Conservation (phyloP, 257 asterid species). For the Verbascum thapsus region DNA sequence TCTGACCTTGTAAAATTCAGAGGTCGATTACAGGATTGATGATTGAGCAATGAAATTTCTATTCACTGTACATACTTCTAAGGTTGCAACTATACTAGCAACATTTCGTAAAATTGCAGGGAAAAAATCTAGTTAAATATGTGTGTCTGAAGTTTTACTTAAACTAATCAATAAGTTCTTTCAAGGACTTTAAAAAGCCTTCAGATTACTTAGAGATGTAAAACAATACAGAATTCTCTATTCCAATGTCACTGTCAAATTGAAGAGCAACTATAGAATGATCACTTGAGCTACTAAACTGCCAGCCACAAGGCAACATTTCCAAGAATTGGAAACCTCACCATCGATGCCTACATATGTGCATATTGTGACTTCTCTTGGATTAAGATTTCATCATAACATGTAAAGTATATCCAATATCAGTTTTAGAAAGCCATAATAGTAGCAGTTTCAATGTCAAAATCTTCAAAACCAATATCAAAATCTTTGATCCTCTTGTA, state of each 20-base stretch:
- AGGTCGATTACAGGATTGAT: neutral
- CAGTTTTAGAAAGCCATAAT: constrained; percentile 4
- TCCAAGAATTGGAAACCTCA: neutral
- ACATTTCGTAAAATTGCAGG: neutral
- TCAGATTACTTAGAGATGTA: constrained; percentile 11
- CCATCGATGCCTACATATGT: no score
- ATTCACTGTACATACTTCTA: neutral
- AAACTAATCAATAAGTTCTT: neutral
- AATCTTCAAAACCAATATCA: neutral
- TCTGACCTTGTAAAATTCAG: neutral
- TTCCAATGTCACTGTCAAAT: constrained; percentile 2
- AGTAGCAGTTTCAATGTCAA: neutral
- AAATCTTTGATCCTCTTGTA: neutral
- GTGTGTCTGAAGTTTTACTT: neutral
- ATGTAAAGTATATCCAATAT: constrained; percentile 9
- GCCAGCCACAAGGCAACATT: neutral
- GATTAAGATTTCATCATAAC: neutral
- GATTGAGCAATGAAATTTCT: neutral
- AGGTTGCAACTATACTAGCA: neutral
- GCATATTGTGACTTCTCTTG: neutral
- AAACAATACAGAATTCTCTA: constrained; percentile 4
- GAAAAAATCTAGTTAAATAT: neutral
- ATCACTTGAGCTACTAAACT: neutral
- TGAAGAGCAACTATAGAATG: neutral
- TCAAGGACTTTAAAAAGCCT: neutral